phyloP scores from a whole-genome alignment of 2,329 filamentous ascomycete genomes.

The Lecanosticta acicola region DNA sequence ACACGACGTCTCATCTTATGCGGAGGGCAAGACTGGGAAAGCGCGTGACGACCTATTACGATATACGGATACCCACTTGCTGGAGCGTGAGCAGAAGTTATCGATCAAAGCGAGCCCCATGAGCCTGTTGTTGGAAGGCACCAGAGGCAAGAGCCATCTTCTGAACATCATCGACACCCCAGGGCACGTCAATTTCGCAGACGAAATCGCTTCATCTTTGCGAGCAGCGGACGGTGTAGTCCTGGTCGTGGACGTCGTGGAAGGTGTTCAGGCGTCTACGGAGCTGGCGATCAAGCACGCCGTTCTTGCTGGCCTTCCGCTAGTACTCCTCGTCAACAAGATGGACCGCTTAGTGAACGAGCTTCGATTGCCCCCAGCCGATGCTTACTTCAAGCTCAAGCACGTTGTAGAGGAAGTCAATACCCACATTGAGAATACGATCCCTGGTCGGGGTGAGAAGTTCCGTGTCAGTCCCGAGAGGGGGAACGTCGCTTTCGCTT shows the following conservation, averaged over 20 bases:
- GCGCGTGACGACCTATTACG: constrained; percentile 82
- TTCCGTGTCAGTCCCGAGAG: constrained; percentile 87
- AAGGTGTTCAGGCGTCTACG: constrained; percentile 97
- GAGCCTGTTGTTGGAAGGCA: constrained; percentile 82
- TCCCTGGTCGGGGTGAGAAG: constrained; percentile 73
- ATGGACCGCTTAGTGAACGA: constrained; percentile 93
- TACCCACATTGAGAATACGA: constrained; percentile 81
- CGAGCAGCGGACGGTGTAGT: constrained; percentile 88
- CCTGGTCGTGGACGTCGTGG: constrained; percentile 89
- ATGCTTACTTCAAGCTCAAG: constrained; percentile 98
- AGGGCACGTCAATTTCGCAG: constrained; percentile 96
- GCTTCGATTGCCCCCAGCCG: constrained; percentile 84
- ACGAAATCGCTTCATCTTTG: constrained; percentile 85
- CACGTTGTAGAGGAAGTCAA: constrained; percentile 99
- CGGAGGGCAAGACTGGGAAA: constrained; percentile 75
- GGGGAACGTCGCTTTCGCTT: constrained; percentile 96
- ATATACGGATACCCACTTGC: constrained; percentile 86
- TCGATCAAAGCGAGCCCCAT: constrained; percentile 93
- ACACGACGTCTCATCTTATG: constrained; percentile 72
- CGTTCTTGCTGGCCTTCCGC: constrained; percentile 78
- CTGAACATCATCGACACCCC: constrained; percentile 95
- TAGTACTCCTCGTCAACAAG: constrained; percentile 93
- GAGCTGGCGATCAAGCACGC: constrained; percentile 97
- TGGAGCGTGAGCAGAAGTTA: constrained; percentile 83
- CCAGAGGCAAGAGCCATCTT: constrained; percentile 89